A percentile compares a stretch with the other conserved stretches of the same genome.
Conservation (phyloP, 2,329 filamentous ascomycete species). For the Hysterium pulicare region DNA sequence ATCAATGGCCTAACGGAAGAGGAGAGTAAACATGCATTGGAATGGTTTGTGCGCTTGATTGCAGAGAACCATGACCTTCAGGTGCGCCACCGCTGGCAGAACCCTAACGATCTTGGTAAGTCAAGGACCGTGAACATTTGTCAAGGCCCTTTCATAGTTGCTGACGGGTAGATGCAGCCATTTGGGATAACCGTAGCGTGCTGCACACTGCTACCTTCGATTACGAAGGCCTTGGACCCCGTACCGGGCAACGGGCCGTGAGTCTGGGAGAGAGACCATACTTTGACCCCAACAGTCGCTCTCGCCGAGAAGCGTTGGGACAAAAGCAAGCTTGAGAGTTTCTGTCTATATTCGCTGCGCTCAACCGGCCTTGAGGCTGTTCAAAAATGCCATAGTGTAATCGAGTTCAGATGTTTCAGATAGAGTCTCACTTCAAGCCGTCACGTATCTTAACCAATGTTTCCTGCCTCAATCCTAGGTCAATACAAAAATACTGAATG, state of each 20-base stretch:
- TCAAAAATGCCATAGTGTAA: too few species aligned
- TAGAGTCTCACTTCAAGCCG: too few species aligned
- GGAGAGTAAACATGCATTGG: conserved; percentile 43
- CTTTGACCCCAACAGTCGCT: conserved; percentile 50
- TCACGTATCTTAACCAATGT: too few species aligned
- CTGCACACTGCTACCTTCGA: conserved; percentile 60
- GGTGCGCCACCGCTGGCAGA: conserved; percentile 49
- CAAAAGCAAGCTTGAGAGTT: too few species aligned
- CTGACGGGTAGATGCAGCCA: conserved; percentile 40
- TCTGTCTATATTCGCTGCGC: too few species aligned
- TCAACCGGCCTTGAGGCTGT: too few species aligned
- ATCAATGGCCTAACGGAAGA: conserved; percentile 46
- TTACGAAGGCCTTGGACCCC: conserved; percentile 52
- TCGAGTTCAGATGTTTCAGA: too few species aligned
- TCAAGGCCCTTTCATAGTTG: too few species aligned
- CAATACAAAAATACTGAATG: too few species aligned
- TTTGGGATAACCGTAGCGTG: conserved; percentile 61
- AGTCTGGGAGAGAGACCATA: conserved; percentile 56
- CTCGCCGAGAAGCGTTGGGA: conserved; percentile 40
- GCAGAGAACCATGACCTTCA: conserved; percentile 51
- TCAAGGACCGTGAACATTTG: too few species aligned
- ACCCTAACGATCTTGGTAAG: conserved; percentile 46
- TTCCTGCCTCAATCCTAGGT: too few species aligned
- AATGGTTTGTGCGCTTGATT: conserved; percentile 43
- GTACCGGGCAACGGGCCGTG: conserved; percentile 53